Conservation (phyloP, 805 yeast genomes). For the Wickerhamomyces sydowiorum region DNA sequence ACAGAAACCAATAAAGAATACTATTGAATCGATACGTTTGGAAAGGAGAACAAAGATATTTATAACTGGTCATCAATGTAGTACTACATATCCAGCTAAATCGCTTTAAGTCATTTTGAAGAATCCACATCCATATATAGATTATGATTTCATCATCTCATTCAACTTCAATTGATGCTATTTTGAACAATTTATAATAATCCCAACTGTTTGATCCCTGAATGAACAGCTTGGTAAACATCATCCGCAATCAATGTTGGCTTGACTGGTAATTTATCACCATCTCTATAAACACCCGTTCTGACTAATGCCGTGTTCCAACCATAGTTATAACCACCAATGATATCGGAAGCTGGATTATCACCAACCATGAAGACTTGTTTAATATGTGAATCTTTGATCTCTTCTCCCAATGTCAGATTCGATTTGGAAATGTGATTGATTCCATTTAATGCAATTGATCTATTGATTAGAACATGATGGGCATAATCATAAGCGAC, state of each 20-base stretch:
- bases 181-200: conserved; percentile 3
- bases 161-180: too few species aligned
- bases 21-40: background rate
- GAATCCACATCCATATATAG: too few species aligned
- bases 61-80: too few species aligned
- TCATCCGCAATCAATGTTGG: conserved; percentile 48
- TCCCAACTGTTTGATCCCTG: conserved; percentile 14
- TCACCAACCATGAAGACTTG: conserved; percentile 95
- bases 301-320: conserved; percentile 84
- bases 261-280: conserved; percentile 34
- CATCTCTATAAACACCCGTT: conserved; percentile 80
- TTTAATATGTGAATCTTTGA: conserved; percentile 36
- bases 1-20: background rate
- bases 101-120: too few species aligned
- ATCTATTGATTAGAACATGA: conserved; percentile 44
- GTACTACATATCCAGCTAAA: too few species aligned
- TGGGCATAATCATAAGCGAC: conserved; percentile 83
- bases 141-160: too few species aligned
- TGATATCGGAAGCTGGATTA: conserved; percentile 89
- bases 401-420: conserved; percentile 16
- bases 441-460: conserved; percentile 23
- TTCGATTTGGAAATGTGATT: conserved; percentile 1
- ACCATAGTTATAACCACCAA: conserved; percentile 82
- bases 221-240: conserved; percentile 45
- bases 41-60: background rate